Conservation (phyloP, 345 rosid genomes). For the Populus nigra region DNA sequence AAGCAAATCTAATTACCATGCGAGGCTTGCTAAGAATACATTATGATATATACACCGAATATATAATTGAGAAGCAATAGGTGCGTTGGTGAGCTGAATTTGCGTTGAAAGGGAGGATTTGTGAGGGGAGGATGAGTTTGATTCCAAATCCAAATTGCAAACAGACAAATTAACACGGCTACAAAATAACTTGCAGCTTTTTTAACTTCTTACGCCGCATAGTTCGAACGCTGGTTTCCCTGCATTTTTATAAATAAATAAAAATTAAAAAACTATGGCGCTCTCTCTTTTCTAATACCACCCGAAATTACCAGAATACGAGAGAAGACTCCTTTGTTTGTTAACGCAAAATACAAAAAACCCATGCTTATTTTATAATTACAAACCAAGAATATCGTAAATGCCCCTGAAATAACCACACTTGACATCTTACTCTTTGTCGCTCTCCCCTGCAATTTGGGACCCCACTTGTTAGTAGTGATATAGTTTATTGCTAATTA, state of each 20-base stretch:
- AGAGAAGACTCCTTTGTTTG: constrained; percentile 1
- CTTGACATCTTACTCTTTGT: neutral
- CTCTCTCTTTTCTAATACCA: neutral
- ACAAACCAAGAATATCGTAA: neutral
- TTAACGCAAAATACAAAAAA: neutral
- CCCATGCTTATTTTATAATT: neutral
- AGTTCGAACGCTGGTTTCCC: constrained; percentile 46
- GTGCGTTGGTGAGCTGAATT: constrained; percentile 27
- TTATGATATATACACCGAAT: neutral
- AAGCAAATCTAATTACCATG: too few species aligned
- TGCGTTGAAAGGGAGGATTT: neutral
- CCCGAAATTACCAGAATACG: constrained; percentile 21
- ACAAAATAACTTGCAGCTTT: constrained; percentile 29
- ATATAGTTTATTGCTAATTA: neutral
- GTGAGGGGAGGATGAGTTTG: constrained; percentile 16
- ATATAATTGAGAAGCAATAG: neutral
- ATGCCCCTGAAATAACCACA: neutral
- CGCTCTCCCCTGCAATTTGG: neutral
- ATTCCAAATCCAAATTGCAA: constrained; percentile 52
- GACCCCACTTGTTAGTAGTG: neutral
- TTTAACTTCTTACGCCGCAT: constrained; percentile 41
- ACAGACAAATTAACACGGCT: constrained; percentile 30
- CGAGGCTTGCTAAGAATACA: neutral
- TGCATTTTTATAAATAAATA: neutral
- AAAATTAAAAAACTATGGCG: neutral